Base-by-base conservation (phyloP, 2,329 filamentous ascomycete genomes). In the Aspergillus ochraceus region DNA sequence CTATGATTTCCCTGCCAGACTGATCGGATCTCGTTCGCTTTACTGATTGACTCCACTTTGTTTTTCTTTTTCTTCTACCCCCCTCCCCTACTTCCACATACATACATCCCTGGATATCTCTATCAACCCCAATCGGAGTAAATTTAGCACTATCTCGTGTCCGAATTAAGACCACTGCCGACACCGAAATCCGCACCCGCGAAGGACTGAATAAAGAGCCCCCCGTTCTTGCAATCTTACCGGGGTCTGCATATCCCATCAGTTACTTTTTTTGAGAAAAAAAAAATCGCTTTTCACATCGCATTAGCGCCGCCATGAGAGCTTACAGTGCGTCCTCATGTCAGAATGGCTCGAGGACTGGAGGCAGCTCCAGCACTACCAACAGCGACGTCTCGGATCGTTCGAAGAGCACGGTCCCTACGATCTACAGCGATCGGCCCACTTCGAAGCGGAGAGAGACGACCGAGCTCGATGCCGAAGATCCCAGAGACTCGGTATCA, bases 401-500 rank as follows among this genome's bases (percentile, higher is more conserved):
- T 19, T 77, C 77, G 9, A 72, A 70, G 66, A 79, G 76, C 63
- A 79, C 77, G 22, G 73, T 69, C 32, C 72, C 73, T 19, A 79
- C 77, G 10, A 66, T 73, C 29, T 66, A 75, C 63, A 79, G 77
- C 60, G 67, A 72, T 49, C 65, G 66, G 22, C 67, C 67, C 32
- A 64, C 67, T n/a, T 59, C 67, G 17, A 72, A 74, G 45, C 64
- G 66, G 14, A 61, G 60, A 50, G 59, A 64, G n/a, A 56, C 60
- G 10, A 59, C 56, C 19, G 62, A 62, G 6, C 53, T 59, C 12
- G 65, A 67, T 57, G 63, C 66, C 20, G 57, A 63, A 39, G 67
- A 71, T 49, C 71, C 70, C 19, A 81, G 84, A 50, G 82, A 85
- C 26, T 95, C 92, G 0, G 83, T 87, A 66, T 89, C 91, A 61